These are phyloP conservation scores for Imleria badia DNA, from an alignment of 768 basidiomycete genomes.

Conservation along the genomic window DNA sequence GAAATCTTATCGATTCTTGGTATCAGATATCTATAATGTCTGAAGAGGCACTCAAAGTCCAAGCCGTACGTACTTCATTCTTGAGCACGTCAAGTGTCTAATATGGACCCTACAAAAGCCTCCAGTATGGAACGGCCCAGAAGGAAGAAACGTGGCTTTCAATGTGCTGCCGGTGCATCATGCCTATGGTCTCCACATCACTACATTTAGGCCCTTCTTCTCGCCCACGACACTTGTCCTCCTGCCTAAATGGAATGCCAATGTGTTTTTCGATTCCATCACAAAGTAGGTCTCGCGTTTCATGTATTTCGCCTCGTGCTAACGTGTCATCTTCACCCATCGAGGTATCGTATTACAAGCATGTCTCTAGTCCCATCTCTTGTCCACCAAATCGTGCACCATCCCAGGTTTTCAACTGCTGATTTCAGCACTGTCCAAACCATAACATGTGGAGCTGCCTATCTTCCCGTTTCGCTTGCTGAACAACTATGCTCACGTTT, in stretches of 20 bases:
- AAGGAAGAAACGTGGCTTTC: constrained; percentile 48
- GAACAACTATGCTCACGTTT: constrained; percentile 40
- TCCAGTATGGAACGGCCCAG: constrained; percentile 39
- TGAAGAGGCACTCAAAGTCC: constrained; percentile 34
- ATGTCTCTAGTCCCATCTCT: constrained; percentile 61
- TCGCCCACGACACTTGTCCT: constrained; percentile 49
- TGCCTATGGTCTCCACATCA: constrained; percentile 56
- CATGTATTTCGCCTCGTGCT: background rate
- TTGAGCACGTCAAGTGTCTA: background rate
- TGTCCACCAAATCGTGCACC: constrained; percentile 62
- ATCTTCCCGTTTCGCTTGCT: constrained; percentile 58
- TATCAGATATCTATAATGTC: constrained; percentile 37
- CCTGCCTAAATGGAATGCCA: constrained; percentile 60
- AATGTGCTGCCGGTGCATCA: constrained; percentile 71
- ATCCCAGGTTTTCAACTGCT: constrained; percentile 42
- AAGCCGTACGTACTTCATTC: constrained; percentile 35
- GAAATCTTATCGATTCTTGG: constrained; percentile 52
- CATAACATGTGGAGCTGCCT: constrained; percentile 59
- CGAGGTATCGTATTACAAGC: constrained; percentile 54
- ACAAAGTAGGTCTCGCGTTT: constrained; percentile 47
- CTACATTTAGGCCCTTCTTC: constrained; percentile 49
- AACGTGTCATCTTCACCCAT: background rate
- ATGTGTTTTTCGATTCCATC: constrained; percentile 50
- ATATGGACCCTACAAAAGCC: constrained; percentile 30
- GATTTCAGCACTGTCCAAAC: constrained; percentile 52